Evolutionary conservation across 1,284 basidiomycete genomes (phyloP).

Genomic region (Trichosporon inkin): DNA sequence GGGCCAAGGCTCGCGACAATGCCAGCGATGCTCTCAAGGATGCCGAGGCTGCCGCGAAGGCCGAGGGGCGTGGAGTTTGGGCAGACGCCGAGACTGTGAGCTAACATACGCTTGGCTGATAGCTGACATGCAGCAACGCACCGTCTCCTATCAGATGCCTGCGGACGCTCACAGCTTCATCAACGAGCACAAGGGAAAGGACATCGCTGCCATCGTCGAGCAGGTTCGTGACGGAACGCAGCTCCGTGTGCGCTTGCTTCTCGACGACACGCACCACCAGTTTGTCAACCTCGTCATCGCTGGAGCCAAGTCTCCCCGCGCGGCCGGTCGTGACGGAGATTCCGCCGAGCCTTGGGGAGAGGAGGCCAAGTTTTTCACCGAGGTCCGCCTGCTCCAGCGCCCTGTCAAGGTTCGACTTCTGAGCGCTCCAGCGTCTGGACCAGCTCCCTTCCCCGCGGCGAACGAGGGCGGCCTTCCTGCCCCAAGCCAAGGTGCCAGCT

Average conservation of each 20-base stretch:
- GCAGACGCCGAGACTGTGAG: slow-evolving; percentile 60
- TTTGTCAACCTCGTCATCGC: slow-evolving; percentile 61
- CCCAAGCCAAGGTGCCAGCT: slow-evolving; percentile 60
- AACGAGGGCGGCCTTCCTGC: slow-evolving; percentile 53
- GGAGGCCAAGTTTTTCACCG: slow-evolving; percentile 93
- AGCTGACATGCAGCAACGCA: slow-evolving; percentile 57
- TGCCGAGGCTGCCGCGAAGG: slow-evolving; percentile 74
- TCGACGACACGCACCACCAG: slow-evolving; percentile 76
- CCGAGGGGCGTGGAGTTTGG: slow-evolving; percentile 78
- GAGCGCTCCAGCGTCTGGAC: slow-evolving; percentile 72
- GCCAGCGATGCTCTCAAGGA: slow-evolving; percentile 57
- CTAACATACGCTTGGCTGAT: neutral
- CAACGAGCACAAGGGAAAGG: slow-evolving; percentile 82
- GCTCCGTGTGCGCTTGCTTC: slow-evolving; percentile 77
- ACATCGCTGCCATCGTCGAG: slow-evolving; percentile 86
- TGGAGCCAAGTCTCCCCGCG: slow-evolving; percentile 75
- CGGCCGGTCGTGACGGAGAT: slow-evolving; percentile 66
- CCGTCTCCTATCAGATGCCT: slow-evolving; percentile 83
- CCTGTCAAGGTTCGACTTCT: slow-evolving; percentile 79
- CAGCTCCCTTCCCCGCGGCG: slow-evolving; percentile 67
- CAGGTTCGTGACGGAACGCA: slow-evolving; percentile 91
- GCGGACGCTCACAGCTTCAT: slow-evolving; percentile 83
- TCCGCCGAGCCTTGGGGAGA: slow-evolving; percentile 74
- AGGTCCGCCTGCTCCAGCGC: slow-evolving; percentile 86
- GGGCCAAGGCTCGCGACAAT: slow-evolving; percentile 87